Evolutionary conservation across 306 rosid species (phyloP).

Genomic region (Inga laurina): DNA sequence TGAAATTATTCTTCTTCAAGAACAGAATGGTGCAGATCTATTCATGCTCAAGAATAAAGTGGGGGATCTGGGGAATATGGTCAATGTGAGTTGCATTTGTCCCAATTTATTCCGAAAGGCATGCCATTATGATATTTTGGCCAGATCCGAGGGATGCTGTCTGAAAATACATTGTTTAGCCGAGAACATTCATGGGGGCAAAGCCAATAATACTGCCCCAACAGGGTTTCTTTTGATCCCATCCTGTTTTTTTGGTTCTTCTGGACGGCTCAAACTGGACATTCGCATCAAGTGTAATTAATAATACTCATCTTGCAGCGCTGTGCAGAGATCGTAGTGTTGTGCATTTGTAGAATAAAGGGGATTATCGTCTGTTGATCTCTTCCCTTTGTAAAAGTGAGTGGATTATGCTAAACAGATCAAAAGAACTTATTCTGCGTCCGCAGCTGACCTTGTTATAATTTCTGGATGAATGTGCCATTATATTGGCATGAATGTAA

Average conservation of each 20-base stretch:
- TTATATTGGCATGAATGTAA: not conserved
- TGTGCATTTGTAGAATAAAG: not conserved
- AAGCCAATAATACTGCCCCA: slow-evolving; percentile 15
- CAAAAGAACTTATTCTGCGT: not conserved
- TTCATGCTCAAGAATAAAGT: slow-evolving; percentile 40
- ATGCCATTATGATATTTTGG: slow-evolving; percentile 39
- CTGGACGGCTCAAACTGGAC: slow-evolving; percentile 32
- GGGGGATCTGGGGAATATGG: slow-evolving; percentile 37
- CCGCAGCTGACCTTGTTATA: not conserved
- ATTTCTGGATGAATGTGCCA: not conserved
- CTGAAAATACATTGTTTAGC: slow-evolving; percentile 38
- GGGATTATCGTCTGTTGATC: not conserved
- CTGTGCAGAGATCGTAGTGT: not conserved
- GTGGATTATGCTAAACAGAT: not conserved
- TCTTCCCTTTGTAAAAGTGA: not conserved
- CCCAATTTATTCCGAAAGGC: slow-evolving; percentile 22
- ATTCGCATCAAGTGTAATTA: slow-evolving; percentile 35
- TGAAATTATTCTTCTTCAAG: slow-evolving; percentile 43
- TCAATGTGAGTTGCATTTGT: slow-evolving; percentile 46
- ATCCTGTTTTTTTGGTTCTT: slow-evolving; percentile 28
- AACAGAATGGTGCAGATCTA: slow-evolving; percentile 31
- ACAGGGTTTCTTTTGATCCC: slow-evolving; percentile 48
- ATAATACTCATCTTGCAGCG: not conserved
- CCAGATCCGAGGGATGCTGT: slow-evolving; percentile 27
- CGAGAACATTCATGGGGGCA: slow-evolving; percentile 18